Evolutionary conservation across 78 protist genomes (phyloP).

Genomic region (Dictyostelium intermedium): DNA sequence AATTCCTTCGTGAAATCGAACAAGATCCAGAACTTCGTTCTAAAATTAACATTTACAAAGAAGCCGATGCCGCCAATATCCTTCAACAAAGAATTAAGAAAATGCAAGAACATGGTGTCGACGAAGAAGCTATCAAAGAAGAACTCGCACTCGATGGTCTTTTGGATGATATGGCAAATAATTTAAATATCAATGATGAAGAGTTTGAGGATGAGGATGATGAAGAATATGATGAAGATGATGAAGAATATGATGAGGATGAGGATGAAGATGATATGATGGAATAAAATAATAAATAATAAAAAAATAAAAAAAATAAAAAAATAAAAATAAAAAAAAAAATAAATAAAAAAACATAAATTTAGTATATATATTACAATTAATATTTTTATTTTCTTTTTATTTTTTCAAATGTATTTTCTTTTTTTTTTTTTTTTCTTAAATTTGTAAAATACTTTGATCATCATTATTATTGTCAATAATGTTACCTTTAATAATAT

Average conservation of each 20-base stretch:
- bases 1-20: slow-evolving; percentile 91
- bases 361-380: not conserved
- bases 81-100: slow-evolving; percentile 5
- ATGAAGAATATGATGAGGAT: slow-evolving; percentile 31
- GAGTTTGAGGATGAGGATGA: slow-evolving; percentile 60
- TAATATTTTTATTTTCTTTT: not conserved
- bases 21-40: slow-evolving; percentile 87
- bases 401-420: not conserved
- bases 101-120: slow-evolving; percentile 54
- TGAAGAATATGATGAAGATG: slow-evolving; percentile 34
- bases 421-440: not conserved
- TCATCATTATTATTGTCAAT: not conserved
- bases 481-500: too few species aligned
- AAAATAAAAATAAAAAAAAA: not conserved
- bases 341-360: not conserved
- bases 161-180: slow-evolving; percentile 22
- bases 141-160: slow-evolving; percentile 67
- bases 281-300: not conserved
- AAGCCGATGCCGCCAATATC: slow-evolving; percentile 22
- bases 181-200: slow-evolving; percentile 17
- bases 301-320: slow-evolving; percentile 1
- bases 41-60: slow-evolving; percentile 74
- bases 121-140: slow-evolving; percentile 40
- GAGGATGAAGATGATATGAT: slow-evolving; percentile 55
- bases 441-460: not conserved